phyloP scores from a whole-genome alignment of 2,329 filamentous ascomycete genomes.

The Hypoxylon sp. region DNA sequence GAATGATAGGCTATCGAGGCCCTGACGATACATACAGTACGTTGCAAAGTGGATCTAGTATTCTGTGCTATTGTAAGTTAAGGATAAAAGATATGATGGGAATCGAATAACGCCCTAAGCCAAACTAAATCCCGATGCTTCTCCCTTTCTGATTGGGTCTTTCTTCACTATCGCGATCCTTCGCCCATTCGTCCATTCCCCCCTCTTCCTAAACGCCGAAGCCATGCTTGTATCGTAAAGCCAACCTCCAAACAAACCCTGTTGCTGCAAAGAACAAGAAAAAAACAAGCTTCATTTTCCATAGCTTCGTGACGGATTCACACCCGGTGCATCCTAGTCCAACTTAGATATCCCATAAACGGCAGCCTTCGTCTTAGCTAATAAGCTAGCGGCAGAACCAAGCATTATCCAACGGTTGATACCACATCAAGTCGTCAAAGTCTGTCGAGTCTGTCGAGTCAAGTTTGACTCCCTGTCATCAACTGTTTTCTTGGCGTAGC shows the following conservation, averaged over 20 bases:
- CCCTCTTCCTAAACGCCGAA: conserved; percentile 24
- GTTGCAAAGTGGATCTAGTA: not conserved
- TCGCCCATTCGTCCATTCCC: conserved; percentile 9
- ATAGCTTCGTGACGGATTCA: conserved; percentile 34
- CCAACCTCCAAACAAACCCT: conserved; percentile 8
- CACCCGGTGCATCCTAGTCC: conserved; percentile 26
- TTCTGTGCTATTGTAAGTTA: not conserved
- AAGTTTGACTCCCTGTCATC: not conserved
- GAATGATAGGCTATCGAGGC: not conserved
- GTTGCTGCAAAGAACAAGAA: not conserved
- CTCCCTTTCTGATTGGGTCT: not conserved
- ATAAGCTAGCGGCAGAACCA: conserved; percentile 14
- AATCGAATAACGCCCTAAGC: not conserved
- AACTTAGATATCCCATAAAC: conserved; percentile 32
- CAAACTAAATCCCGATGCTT: not conserved
- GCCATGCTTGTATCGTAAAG: conserved; percentile 32
- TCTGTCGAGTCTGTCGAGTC: conserved; percentile 1
- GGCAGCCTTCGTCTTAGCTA: not conserved
- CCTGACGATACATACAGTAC: not conserved
- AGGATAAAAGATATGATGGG: not conserved
- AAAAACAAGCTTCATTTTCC: conserved; percentile 24
- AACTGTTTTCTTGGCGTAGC: conserved; percentile 1
- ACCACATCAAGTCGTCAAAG: conserved; percentile 6
- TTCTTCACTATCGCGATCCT: not conserved
- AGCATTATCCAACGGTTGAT: conserved; percentile 21